Conservation (phyloP, 2,329 filamentous ascomycete species). For the Rhynchosporium agropyri region DNA sequence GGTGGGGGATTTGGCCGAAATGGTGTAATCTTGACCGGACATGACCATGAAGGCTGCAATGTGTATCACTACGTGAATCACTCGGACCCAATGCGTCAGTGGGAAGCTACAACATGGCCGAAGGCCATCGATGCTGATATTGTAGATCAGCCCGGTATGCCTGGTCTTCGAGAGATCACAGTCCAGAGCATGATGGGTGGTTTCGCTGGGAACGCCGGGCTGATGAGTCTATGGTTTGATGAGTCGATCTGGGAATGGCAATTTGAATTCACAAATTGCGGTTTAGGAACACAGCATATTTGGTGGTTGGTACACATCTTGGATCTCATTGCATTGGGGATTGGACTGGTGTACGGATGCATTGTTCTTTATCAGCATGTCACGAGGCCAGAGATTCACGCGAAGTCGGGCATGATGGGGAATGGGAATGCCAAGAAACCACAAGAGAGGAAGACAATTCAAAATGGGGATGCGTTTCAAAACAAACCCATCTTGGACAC, state of each 20-base stretch:
- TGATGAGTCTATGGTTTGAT: slow-evolving; percentile 91
- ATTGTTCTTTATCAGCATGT: neutral
- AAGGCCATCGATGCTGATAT: slow-evolving; percentile 49
- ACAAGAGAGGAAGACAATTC: neutral
- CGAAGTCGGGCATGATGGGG: neutral
- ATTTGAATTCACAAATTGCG: slow-evolving; percentile 78
- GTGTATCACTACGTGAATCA: slow-evolving; percentile 80
- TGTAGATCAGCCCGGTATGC: slow-evolving; percentile 48
- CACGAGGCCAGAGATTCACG: neutral
- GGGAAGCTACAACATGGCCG: slow-evolving; percentile 51
- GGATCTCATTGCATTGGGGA: slow-evolving; percentile 47
- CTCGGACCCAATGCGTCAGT: slow-evolving; percentile 43
- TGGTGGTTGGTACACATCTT: slow-evolving; percentile 91
- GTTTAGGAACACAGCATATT: slow-evolving; percentile 81
- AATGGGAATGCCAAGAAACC: neutral
- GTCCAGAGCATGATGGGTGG: slow-evolving; percentile 98
- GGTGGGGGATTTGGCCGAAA: slow-evolving; percentile 66
- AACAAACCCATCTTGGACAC: neutral
- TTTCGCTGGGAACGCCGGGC: slow-evolving; percentile 86
- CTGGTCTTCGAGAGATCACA: slow-evolving; percentile 83
- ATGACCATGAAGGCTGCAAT: slow-evolving; percentile 95
- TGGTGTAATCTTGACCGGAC: slow-evolving; percentile 85
- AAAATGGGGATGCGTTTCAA: neutral
- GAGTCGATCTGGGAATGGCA: slow-evolving; percentile 71
- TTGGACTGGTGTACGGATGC: slow-evolving; percentile 26